Base-by-base conservation (phyloP, 2,329 filamentous ascomycete genomes). In the Neopestalotiopsis sp. region DNA sequence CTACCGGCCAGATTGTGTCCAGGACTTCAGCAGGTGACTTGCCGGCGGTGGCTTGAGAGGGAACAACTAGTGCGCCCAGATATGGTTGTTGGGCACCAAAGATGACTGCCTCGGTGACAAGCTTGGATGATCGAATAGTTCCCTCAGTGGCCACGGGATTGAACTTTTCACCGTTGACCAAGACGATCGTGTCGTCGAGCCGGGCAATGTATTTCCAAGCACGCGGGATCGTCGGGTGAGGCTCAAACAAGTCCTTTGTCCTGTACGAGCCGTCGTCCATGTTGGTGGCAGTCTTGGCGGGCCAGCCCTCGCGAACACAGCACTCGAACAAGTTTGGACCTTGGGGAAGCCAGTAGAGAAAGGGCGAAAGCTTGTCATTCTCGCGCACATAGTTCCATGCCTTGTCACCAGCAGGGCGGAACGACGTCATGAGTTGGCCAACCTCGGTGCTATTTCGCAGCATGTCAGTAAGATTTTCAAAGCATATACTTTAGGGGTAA, bases 331-430 rank as follows among this genome's bases (percentile, higher is more conserved):
- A 68, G 67, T 81, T 72, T 5, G 77, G 70, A 76, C 81, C 69
- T 79, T 77, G 64, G 24, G 79, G 69, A 40, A 72, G 70, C 77
- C 75, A 77, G n/a, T 67, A 61, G 76, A 73, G 79, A 61, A 71
- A 81, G 67, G 81, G 80, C 4, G 79, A 74, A 1, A 83, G 78
- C 7, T 82, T 81, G 6, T 81, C 80, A 62, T 79, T 79, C 40
- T 85, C 81, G 38, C 84, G 83, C n/a, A 90, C 77, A 70, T 90
- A 91, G 73, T 89, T 87, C 90, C 89, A 92, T 3, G 81, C 85
- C 57, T 84, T 84, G 75, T 91, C 89, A 1, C 79, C 83, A 2
- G 76, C 74, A 0, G 84, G 81, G 10, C 89, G 81, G 71, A 86
- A 85, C 0, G 88, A 89, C 1, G 87, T 90, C 87, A 90, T 90